Evolutionary conservation across 1,139 yeast genomes (phyloP), one percentile per base, ranked within the genome.

Genomic region (Arxiozyma slooffiae): DNA sequence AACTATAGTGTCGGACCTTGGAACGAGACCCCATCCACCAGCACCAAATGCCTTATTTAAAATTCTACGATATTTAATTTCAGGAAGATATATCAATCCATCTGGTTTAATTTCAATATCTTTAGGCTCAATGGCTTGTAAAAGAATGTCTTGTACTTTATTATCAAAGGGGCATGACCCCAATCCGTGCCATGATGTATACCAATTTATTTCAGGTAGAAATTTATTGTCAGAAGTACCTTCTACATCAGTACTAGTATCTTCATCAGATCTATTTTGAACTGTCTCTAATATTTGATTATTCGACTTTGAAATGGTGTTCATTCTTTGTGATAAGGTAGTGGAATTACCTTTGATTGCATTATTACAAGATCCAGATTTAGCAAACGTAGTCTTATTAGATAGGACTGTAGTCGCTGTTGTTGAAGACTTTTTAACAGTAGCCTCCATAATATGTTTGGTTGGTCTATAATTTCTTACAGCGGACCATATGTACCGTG

Each of bases 11-110:
- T 85, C 94, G 0, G 96, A 84, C 52, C 98, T 73, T 9, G 98
- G 97, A 0, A 95, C 96, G 52, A 92, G 73, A 0, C 98, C 98
- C 98, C 98, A 92, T 1, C 96, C 97, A 23, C 98, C 98, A 2
- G 98, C 97, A 2, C 98, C 98, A 72, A 92, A 90, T 0, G 97
- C 95, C 40, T 76, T 76, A 68, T 90, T 90, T 59, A 92, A 70
- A 37, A 89, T 84, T 46, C 98, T 77, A 55, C 98, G 79, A 66
- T 92, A 92, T 65, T 90, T 89, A 68, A 92, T 92, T 67, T 92
- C 98, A 0, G 98, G 98, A 48, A 92, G 72, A 61, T 88, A 92
- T 16, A 92, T 69, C 49, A 92, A 72, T 18, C 98, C 97, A 66
- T 92, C 98, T 0, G 98, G 97, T 55, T 92, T 92, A 57, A 92